Conservation (phyloP, 768 basidiomycete species). For the Rhizopogon roseolus region DNA sequence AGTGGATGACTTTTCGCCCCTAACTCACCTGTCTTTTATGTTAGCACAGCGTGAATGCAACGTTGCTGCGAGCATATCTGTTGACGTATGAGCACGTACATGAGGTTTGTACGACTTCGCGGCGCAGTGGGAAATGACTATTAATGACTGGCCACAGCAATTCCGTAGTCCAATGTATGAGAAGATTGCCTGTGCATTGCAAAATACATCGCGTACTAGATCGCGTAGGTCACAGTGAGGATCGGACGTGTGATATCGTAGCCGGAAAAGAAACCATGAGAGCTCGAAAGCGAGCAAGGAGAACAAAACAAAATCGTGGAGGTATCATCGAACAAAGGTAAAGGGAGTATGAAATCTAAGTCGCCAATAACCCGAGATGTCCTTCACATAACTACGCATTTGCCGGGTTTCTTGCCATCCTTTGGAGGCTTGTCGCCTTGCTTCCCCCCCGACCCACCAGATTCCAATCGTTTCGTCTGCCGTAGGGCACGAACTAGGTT, state of each 20-base stretch:
- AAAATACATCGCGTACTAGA: constrained; percentile 36
- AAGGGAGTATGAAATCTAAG: constrained; percentile 65
- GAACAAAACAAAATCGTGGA: constrained; percentile 33
- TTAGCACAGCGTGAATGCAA: neutral
- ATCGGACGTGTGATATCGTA: constrained; percentile 25
- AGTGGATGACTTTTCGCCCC: neutral
- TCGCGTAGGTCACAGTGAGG: constrained; percentile 35
- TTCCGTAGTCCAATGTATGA: neutral
- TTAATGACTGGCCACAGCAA: neutral
- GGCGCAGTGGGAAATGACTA: neutral
- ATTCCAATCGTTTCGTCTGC: constrained; percentile 52
- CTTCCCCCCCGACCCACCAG: constrained; percentile 41
- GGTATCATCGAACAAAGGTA: constrained; percentile 83
- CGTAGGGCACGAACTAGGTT: constrained; percentile 81
- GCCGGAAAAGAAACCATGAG: constrained; percentile 26
- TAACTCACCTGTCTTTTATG: neutral
- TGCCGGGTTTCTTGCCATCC: constrained; percentile 43
- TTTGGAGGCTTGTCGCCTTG: constrained; percentile 36
- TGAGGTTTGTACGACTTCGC: neutral
- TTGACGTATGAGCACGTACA: neutral
- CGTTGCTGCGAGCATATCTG: neutral
- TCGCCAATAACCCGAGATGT: constrained; percentile 55
- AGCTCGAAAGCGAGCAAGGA: constrained; percentile 16
- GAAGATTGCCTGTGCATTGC: constrained; percentile 28
- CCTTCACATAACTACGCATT: constrained; percentile 79